phyloP scores from a whole-genome alignment of 371 early-diverging fungal genomes.

The Haplosporangium sp. region DNA sequence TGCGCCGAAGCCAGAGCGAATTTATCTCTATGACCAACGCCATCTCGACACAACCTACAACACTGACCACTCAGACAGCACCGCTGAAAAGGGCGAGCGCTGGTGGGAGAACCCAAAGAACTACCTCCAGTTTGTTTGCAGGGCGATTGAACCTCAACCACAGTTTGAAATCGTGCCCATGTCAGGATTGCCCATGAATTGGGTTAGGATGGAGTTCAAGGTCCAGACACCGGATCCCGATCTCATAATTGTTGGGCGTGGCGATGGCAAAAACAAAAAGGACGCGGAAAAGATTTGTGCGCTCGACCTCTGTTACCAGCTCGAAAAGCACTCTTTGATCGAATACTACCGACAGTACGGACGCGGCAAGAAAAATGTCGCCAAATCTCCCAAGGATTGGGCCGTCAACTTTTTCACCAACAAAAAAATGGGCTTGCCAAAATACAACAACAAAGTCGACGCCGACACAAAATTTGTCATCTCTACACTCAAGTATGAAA shows the following conservation, averaged over 20 bases:
- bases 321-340: slow-evolving; percentile 50
- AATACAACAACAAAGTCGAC: slow-evolving; percentile 36
- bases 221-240: slow-evolving; percentile 49
- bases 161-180: slow-evolving; percentile 40
- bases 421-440: slow-evolving; percentile 46
- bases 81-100: slow-evolving; percentile 52
- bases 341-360: slow-evolving; percentile 51
- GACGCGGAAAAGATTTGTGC: slow-evolving; percentile 56
- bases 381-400: slow-evolving; percentile 48
- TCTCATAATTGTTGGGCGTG: slow-evolving; percentile 33
- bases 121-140: slow-evolving; percentile 45
- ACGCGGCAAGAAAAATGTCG: slow-evolving; percentile 36
- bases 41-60: slow-evolving; percentile 48
- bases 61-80: slow-evolving; percentile 35
- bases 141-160: slow-evolving; percentile 47
- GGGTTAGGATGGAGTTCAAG: slow-evolving; percentile 48
- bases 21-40: slow-evolving; percentile 50
- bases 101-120: slow-evolving; percentile 56
- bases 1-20: slow-evolving; percentile 22
- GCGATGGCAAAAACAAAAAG: slow-evolving; percentile 56
- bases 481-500: slow-evolving; percentile 40
- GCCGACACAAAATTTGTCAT: slow-evolving; percentile 22
- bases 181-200: slow-evolving; percentile 40
- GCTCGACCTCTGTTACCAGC: slow-evolving; percentile 50
- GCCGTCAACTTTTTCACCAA: slow-evolving; percentile 53